These are phyloP conservation scores for Cyclotella sp. DNA, from an alignment of 108 stramenopile genomes.

Conservation along the genomic window DNA sequence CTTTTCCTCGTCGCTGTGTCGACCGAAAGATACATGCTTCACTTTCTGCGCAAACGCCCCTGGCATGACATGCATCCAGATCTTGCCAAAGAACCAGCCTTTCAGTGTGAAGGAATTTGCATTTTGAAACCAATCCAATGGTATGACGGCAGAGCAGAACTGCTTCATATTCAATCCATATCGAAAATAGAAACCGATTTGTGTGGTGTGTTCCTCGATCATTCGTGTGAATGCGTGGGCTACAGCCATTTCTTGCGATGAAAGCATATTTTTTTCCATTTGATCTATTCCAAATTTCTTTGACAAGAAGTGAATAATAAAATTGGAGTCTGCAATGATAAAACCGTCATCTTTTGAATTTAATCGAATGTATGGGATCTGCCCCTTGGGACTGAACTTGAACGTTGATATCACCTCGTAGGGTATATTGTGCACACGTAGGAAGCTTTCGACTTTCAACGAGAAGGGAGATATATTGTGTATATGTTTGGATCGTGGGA, in stretches of 20 bases:
- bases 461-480: conserved; percentile 12
- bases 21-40: background rate
- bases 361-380: conserved; percentile 15
- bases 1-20: conserved; percentile 13
- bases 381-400: conserved; percentile 5
- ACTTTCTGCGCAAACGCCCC: background rate
- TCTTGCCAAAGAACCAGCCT: background rate
- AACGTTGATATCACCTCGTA: background rate
- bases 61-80: background rate
- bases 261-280: background rate
- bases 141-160: conserved; percentile 8
- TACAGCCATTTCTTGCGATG: background rate
- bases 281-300: background rate
- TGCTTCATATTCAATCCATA: background rate
- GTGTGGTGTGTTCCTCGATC: conserved; percentile 10
- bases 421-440: conserved; percentile 10
- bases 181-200: conserved; percentile 8
- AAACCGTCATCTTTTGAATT: background rate
- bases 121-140: background rate
- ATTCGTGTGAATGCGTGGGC: conserved; percentile 5
- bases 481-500: background rate
- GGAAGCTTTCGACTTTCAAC: conserved; percentile 11
- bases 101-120: background rate
- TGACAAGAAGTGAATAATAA: conserved; percentile 10
- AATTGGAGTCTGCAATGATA: conserved; percentile 2